A percentile compares a stretch with the other conserved stretches of the same genome.
These are phyloP conservation scores for Pinus tabuliformis DNA, from an alignment of 75 land plant species.

Conservation along the genomic window DNA sequence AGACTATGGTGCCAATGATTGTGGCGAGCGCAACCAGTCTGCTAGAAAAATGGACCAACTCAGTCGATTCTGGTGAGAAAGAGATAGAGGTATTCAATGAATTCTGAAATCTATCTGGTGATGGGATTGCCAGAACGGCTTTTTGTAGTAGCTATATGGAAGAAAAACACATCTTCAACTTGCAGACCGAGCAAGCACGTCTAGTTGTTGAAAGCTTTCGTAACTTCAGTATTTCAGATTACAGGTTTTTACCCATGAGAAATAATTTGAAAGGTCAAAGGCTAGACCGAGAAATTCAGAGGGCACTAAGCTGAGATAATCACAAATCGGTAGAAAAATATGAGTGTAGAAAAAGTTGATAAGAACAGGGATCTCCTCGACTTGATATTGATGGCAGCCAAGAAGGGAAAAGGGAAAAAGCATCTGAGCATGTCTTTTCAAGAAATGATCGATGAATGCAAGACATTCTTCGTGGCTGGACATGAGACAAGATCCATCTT, in stretches of 20 bases:
- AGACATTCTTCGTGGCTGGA: conserved; percentile 17
- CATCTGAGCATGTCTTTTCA: background rate
- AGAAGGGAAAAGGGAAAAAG: background rate
- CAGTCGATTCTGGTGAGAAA: background rate
- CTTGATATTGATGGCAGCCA: background rate
- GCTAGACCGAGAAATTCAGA: conserved; percentile 13
- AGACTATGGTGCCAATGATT: conserved; percentile 7
- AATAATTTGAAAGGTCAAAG: conserved; percentile 6
- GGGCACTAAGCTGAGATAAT: conserved; percentile 16
- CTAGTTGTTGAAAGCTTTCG: conserved; percentile 20
- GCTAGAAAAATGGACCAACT: conserved; percentile 9
- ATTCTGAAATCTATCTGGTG: conserved; percentile 9
- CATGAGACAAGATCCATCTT: conserved; percentile 7
- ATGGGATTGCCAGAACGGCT: conserved; percentile 16
- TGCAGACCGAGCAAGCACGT: conserved; percentile 35
- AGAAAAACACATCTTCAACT: conserved; percentile 20
- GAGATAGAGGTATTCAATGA: conserved; percentile 8
- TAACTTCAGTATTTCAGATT: conserved; percentile 36
- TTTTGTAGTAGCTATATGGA: conserved; percentile 17
- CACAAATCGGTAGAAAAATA: conserved; percentile 7
- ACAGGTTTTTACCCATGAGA: conserved; percentile 22
- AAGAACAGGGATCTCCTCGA: background rate
- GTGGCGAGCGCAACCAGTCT: background rate
- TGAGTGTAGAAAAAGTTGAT: background rate
- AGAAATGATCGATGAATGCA: conserved; percentile 16